phyloP scores from a whole-genome alignment of 345 rosid species.

The Pistacia integerrima region DNA sequence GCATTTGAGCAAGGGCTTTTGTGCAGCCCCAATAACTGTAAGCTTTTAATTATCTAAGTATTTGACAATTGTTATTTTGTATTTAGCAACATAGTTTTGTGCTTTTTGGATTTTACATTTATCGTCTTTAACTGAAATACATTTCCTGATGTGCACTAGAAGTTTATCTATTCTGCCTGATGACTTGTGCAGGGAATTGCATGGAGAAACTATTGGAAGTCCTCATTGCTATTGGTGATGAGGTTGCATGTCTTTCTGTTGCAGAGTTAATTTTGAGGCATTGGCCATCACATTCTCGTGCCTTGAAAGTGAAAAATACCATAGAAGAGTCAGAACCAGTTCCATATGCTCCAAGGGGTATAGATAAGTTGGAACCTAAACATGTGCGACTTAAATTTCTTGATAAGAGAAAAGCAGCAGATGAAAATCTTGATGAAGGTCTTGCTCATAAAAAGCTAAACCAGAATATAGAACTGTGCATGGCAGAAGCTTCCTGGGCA shows the following conservation, averaged over 20 bases:
- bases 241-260: conserved; percentile 93
- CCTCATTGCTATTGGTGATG: conserved; percentile 98
- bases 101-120: conserved; percentile 3
- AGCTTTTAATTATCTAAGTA: conserved; percentile 24
- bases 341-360: conserved; percentile 91
- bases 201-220: conserved; percentile 99
- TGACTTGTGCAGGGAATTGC: conserved; percentile 80
- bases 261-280: conserved; percentile 93
- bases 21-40: conserved; percentile 98
- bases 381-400: conserved; percentile 82
- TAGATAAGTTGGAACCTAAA: conserved; percentile 87
- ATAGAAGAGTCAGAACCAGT: conserved; percentile 75
- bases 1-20: conserved; percentile 99
- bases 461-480: conserved; percentile 53
- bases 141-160: conserved; percentile 2
- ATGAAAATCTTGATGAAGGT: conserved; percentile 46
- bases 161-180: conserved; percentile 9
- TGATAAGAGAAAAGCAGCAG: conserved; percentile 80
- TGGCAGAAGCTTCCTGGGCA: conserved; percentile 72
- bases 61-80: not conserved
- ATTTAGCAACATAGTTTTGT: not conserved
- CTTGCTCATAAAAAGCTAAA: conserved; percentile 58
- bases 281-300: conserved; percentile 99
- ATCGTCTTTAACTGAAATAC: not conserved
- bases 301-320: conserved; percentile 73